Conservation (phyloP, 352 stramenopile genomes). For the Globisporangium abappressorium region DNA sequence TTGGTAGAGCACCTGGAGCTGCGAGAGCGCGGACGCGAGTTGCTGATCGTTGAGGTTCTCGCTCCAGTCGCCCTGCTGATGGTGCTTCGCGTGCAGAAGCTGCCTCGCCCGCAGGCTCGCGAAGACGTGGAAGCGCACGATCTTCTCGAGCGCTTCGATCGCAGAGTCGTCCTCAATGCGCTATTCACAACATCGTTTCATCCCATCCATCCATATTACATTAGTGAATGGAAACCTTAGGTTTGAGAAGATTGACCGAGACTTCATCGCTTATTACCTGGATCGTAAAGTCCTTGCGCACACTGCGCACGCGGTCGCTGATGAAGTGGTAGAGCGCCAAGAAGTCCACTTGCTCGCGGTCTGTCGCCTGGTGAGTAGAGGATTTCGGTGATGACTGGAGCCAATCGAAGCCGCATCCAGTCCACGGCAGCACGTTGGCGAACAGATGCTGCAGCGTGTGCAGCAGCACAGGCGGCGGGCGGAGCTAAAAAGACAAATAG, state of each 20-base stretch:
- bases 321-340: constrained; percentile 70
- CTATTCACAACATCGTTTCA: constrained; percentile 12
- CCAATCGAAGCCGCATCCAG: constrained; percentile 33
- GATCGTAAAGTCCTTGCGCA: constrained; percentile 71
- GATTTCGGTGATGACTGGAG: not conserved
- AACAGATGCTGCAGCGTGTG: constrained; percentile 46
- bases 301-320: constrained; percentile 61
- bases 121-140: constrained; percentile 57
- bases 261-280: constrained; percentile 24
- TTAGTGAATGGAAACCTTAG: not conserved
- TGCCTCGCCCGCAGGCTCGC: constrained; percentile 35
- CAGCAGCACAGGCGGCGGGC: constrained; percentile 36
- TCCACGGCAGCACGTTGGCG: constrained; percentile 30
- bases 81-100: constrained; percentile 22
- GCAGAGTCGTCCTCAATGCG: constrained; percentile 32
- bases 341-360: constrained; percentile 27
- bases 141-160: constrained; percentile 42
- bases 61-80: constrained; percentile 45
- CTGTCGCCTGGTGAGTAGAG: not conserved
- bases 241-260: not conserved
- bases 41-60: constrained; percentile 72
- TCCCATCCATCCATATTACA: not conserved
- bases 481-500: constrained; percentile 18
- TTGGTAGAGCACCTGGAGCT: constrained; percentile 44
- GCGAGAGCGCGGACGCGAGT: constrained; percentile 51